Evolutionary conservation across 2,329 filamentous ascomycete species (phyloP), one percentile per base, ranked within the genome.

Genomic region (Emergomyces africanus): DNA sequence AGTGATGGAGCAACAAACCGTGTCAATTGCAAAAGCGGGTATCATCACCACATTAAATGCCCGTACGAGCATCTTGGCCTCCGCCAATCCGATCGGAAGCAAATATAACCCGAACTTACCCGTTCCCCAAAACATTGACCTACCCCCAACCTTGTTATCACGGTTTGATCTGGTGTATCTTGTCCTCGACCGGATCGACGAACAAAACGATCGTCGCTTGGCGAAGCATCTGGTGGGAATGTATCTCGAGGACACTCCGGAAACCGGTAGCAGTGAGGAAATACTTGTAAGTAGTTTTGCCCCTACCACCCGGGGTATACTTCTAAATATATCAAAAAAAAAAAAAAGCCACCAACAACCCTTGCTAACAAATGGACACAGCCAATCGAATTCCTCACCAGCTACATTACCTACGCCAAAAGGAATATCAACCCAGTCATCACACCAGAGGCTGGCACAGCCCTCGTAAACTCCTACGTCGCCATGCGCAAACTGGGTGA

Each of bases 101-200:
- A 91, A 95, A 70, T 99, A 99, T 77, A 97, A 99, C 73, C 88
- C 90, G 2, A 92, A 96, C 68, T 77, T 99, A 28, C 91, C 94
- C 0, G 94, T 99, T 15, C 94, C 94, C 2, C 91, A 97, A 68
- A 99, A 99, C 73, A 99, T 99, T 67, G 94, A 99, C 69, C 83
- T 99, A 9, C 94, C 94, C 0, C 94, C 94, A 0, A 99, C 94
- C 0, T 80, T 99, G 6, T 82, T 99, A 57, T 96, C 91, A 5
- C 87, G 94, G 79, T 99, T 99, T 71, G 94, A 99, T 72, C 79
- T 99, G 6, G 92, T 99, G 56, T 99, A 99, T 70, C 84, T 99
- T 1, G 94, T 99, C 49, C 84, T 99, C 54, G 94, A 99, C 71
- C 89, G 89, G 8, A 86, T 95, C 56, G 92, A 97, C 68, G 94